Evolutionary conservation across 371 early-diverging fungal species (phyloP).

Genomic region (Phascolomyces articulosus): DNA sequence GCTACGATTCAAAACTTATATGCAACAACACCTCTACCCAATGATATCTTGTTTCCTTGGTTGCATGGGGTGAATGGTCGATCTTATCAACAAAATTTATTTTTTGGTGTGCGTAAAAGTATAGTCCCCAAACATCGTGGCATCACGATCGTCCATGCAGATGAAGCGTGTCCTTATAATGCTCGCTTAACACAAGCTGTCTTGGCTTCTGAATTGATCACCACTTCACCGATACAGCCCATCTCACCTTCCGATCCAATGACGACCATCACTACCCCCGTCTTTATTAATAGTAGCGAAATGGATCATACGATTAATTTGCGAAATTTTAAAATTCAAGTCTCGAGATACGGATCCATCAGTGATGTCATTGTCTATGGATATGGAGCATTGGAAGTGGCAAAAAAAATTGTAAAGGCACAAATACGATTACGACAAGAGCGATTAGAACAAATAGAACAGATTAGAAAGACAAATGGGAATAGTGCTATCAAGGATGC

Average conservation of each 20-base stretch:
- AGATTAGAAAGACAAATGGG: slow-evolving; percentile 18
- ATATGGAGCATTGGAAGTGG: slow-evolving; percentile 36
- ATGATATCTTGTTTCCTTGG: slow-evolving; percentile 67
- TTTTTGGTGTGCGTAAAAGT: slow-evolving; percentile 57
- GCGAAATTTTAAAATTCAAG: slow-evolving; percentile 65
- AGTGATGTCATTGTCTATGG: slow-evolving; percentile 63
- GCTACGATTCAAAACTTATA: slow-evolving; percentile 21
- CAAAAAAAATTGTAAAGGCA: slow-evolving; percentile 43
- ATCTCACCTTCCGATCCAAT: slow-evolving; percentile 15
- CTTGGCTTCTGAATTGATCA: slow-evolving; percentile 20
- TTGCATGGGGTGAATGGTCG: slow-evolving; percentile 66
- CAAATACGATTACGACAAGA: slow-evolving; percentile 37
- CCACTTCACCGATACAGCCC: neutral
- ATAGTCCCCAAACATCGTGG: slow-evolving; percentile 49
- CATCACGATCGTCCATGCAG: slow-evolving; percentile 43
- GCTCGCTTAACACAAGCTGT: slow-evolving; percentile 30
- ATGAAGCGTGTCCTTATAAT: slow-evolving; percentile 15
- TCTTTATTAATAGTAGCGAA: slow-evolving; percentile 25
- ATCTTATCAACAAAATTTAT: slow-evolving; percentile 54
- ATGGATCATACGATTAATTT: slow-evolving; percentile 53
- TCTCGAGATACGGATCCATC: slow-evolving; percentile 55
- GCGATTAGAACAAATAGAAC: slow-evolving; percentile 15
- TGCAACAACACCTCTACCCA: slow-evolving; percentile 49
- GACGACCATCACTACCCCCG: slow-evolving; percentile 5
- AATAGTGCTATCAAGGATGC: slow-evolving; percentile 26